Base-by-base conservation (phyloP, 2,329 filamentous ascomycete species). In the Phoma herbarum region DNA sequence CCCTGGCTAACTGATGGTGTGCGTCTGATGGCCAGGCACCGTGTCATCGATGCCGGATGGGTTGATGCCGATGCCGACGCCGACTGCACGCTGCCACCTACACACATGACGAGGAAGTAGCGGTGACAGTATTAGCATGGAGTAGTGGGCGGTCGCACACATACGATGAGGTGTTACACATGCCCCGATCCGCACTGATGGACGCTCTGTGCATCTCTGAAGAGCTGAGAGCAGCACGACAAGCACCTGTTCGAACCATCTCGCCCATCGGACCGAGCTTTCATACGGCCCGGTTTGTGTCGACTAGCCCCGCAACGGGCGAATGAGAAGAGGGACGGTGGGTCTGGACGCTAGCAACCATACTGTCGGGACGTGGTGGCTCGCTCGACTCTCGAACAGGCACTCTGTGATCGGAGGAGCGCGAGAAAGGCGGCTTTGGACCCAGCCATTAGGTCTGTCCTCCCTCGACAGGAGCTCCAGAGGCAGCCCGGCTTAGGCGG, bases 251-350 rank as follows among this genome's bases (percentile, higher is more conserved):
- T 48, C 52, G 43, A 48, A 33, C 14, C 52, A 54, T 22, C 33
- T 41, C 33, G 43, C 35, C 43, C 53, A 23, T 57, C 53, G 54
- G 48, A 52, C 54, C 54, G 50, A 59, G 37, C 50, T 26, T 25
- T 37, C 29, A 44, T 23, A 54, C 56, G 56, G 56, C 26, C 56
- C 56, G 56, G 46, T 47, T 57, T 23, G 54, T 20, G 37, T n/a
- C n/a, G 43, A 57, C 43, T 54, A 47, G 52, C 16, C 12, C 18
- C 9, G 26, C n/a, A 10, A 20, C 6, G 29, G 22, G 10, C 56
- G 50, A 59, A 59, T 59, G 41, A 33, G 23, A 16, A n/a, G 6
- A 35, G 20, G 28, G 42, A 4, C 2, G 12, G 56, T 49, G 56
- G 53, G 47, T 6, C 44, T 43, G 14, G 12, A 43, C 41, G 41